Conservation (phyloP, 352 stramenopile species). For the Phytopythium ostracodes region DNA sequence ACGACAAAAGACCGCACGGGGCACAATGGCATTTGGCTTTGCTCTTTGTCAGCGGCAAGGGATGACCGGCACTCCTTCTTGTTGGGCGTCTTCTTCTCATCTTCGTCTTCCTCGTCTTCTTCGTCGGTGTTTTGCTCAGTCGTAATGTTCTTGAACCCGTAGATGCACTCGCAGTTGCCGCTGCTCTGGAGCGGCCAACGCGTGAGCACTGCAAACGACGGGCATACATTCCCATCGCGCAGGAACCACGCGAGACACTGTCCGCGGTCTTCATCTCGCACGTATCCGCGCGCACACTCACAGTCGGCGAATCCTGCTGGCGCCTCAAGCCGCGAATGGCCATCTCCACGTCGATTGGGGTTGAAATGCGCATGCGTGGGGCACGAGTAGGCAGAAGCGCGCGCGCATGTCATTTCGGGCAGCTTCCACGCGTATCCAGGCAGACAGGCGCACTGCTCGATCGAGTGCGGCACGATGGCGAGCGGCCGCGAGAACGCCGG, state of each 20-base stretch:
- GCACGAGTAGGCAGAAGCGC: slow-evolving; percentile 54
- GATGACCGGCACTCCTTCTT: slow-evolving; percentile 37
- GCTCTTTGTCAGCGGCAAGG: slow-evolving; percentile 9
- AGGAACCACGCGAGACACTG: slow-evolving; percentile 67
- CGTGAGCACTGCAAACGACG: slow-evolving; percentile 47
- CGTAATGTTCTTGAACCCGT: slow-evolving; percentile 36
- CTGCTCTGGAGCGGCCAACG: slow-evolving; percentile 78
- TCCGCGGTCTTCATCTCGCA: slow-evolving; percentile 45
- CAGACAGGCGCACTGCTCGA: slow-evolving; percentile 78
- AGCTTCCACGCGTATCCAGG: slow-evolving; percentile 68
- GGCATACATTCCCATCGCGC: slow-evolving; percentile 61
- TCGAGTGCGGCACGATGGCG: slow-evolving; percentile 48
- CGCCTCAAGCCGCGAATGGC: slow-evolving; percentile 25
- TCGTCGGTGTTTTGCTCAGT: slow-evolving; percentile 6
- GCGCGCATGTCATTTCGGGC: slow-evolving; percentile 61
- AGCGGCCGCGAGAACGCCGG: slow-evolving; percentile 56
- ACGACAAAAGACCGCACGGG: slow-evolving; percentile 42
- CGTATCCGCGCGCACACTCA: slow-evolving; percentile 63
- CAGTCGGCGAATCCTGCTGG: slow-evolving; percentile 54
- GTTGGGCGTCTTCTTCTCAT: slow-evolving; percentile 13
- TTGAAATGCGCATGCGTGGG: slow-evolving; percentile 53
- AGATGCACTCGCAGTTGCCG: slow-evolving; percentile 70
- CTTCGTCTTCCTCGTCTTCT: slow-evolving; percentile 9
- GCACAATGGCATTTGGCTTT: slow-evolving; percentile 33
- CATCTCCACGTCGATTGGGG: slow-evolving; percentile 9